Conservation (phyloP, 345 rosid genomes). For the Garcia nutans region DNA sequence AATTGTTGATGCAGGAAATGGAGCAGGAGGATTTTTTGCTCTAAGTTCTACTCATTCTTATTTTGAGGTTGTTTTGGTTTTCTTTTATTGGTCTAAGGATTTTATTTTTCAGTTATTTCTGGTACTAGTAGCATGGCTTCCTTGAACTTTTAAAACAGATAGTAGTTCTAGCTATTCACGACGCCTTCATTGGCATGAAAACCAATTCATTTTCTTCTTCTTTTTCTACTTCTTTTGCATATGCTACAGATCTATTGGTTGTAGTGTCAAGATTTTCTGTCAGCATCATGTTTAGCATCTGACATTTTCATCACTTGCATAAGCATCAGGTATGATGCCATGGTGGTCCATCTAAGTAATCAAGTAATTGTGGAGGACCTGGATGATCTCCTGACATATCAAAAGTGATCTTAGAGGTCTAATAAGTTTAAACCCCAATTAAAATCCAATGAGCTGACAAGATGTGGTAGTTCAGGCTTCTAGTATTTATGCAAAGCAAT, state of each 20-base stretch:
- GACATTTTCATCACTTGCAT: neutral
- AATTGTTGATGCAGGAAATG: conserved; percentile 99
- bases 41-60: conserved; percentile 46
- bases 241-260: neutral
- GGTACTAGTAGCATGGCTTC: neutral
- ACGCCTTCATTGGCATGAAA: too few relatives aligned
- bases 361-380: neutral
- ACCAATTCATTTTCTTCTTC: neutral
- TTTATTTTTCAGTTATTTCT: neutral
- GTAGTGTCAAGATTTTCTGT: neutral
- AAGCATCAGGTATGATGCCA: neutral
- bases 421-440: neutral
- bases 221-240: neutral
- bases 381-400: neutral
- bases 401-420: neutral
- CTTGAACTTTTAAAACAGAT: neutral
- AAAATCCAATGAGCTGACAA: neutral
- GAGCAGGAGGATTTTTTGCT: conserved; percentile 97
- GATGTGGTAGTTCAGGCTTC: neutral
- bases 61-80: neutral
- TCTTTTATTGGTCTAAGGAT: neutral
- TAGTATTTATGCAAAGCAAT: neutral
- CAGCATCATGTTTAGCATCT: neutral
- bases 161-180: neutral
- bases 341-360: neutral